Conservation (phyloP, 306 rosid species). For the Prunus davidiana region DNA sequence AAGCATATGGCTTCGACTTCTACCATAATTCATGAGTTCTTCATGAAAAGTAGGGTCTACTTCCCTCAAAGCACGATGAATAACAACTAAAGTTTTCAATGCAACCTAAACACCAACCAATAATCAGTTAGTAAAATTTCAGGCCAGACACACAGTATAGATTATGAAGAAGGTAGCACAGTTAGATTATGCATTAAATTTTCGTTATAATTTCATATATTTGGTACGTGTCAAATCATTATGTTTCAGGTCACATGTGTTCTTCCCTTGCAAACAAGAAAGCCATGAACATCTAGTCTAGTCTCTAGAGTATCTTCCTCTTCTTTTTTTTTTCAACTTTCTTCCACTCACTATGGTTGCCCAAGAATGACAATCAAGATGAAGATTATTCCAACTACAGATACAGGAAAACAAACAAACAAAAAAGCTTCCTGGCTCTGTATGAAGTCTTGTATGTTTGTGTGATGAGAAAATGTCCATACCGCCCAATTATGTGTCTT, state of each 20-base stretch:
- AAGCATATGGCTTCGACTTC: constrained; percentile 98
- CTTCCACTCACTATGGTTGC: neutral
- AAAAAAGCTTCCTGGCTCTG: neutral
- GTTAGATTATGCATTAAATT: neutral
- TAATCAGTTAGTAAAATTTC: constrained; percentile 22
- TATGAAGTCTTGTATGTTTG: neutral
- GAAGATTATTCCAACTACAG: neutral
- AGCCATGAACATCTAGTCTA: neutral
- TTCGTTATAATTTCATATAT: neutral
- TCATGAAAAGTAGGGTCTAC: constrained; percentile 98
- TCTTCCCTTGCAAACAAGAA: neutral
- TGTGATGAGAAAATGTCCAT: constrained; percentile 30
- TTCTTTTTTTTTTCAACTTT: too few relatives aligned
- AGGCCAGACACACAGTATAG: neutral
- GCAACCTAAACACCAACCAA: constrained; percentile 68
- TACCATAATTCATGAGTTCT: constrained; percentile 93
- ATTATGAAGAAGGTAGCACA: neutral
- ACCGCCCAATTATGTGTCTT: constrained; percentile 99
- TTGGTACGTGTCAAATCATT: neutral
- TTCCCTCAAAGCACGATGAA: constrained; percentile 98
- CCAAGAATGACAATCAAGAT: neutral
- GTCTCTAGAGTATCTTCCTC: neutral
- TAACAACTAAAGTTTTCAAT: constrained; percentile 80
- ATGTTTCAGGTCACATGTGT: neutral
- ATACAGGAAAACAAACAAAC: neutral